Base-by-base conservation (phyloP, 768 basidiomycete species). In the Amylocystis lapponica region DNA sequence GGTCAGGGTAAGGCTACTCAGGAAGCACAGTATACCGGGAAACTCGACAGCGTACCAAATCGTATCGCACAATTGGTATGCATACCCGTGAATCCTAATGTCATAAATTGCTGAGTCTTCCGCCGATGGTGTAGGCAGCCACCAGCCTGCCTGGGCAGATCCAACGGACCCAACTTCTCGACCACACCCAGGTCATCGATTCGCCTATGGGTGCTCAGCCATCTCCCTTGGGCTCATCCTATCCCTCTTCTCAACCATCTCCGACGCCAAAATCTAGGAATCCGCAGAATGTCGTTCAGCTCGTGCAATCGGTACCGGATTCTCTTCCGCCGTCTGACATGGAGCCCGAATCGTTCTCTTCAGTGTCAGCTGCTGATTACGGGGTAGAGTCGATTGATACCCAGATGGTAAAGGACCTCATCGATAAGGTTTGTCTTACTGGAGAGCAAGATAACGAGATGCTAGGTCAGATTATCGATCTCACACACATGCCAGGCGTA, bases 11-110 rank as follows among this genome's bases (percentile, higher is more conserved):
- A 22, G 13, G 36, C 34, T 23, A 23, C 48, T 8, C 44, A 49
- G 19, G 74, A 75, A 55, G 67, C 66, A 11, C 68, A 70, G 41
- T 82, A 77, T 38, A 65, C 64, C 22, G 83, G 83, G 7, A 48
- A 66, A 21, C 61, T 68, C 4, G 78, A 79, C 51, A 52, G 55
- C 12, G 69, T 79, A 0, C 81, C 81, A 2, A 69, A 66, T 10
- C 68, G 68, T 37, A 68, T 86, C 17, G 72, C 72, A 21, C 70
- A 83, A 47, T 61, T 85, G 47, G 83, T 84, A 48, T 36, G 11
- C 14, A 12, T 30, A 20, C 31, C 25, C n/a, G 5, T 13, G 9
- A 7, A 30, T 31, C 34, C 13, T n/a, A 5, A 22, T 45, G n/a
- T n/a, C n/a, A n/a, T n/a, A n/a, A n/a, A n/a, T n/a, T n/a, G n/a